A percentile compares a stretch with the other conserved stretches of the same genome.
Conservation (phyloP, 352 stramenopile genomes). For the Globisporangium recalcitrans region DNA sequence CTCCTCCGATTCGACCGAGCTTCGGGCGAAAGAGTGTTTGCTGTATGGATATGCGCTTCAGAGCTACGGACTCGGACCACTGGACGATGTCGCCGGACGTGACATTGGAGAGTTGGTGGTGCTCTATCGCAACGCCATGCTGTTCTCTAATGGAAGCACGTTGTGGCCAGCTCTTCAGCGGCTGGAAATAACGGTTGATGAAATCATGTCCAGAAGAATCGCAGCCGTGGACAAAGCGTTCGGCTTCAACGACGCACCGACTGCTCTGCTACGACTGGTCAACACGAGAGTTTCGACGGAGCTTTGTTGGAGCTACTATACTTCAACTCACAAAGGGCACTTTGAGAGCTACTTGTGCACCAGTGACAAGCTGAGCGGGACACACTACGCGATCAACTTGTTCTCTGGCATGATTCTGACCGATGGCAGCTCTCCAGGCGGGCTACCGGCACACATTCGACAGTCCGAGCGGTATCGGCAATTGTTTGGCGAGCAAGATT, state of each 20-base stretch:
- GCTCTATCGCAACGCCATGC: conserved; percentile 32
- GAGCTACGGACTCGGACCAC: conserved; percentile 18
- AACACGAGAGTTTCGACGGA: conserved; percentile 17
- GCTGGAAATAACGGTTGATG: conserved; percentile 13
- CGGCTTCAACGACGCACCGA: conserved; percentile 13
- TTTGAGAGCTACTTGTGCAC: conserved; percentile 31
- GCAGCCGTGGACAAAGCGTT: background rate
- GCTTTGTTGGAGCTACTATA: conserved; percentile 23
- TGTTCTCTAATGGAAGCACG: conserved; percentile 8
- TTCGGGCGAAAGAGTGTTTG: conserved; percentile 32
- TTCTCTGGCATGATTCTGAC: conserved; percentile 38
- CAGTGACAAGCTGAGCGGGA: conserved; percentile 12
- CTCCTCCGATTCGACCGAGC: conserved; percentile 8
- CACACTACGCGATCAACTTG: conserved; percentile 45
- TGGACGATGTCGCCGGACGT: background rate
- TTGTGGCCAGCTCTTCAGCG: background rate
- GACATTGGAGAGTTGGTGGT: conserved; percentile 45
- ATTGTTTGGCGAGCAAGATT: conserved; percentile 47
- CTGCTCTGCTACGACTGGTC: conserved; percentile 23
- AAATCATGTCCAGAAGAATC: conserved; percentile 34
- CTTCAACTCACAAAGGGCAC: background rate
- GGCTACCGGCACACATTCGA: conserved; percentile 35
- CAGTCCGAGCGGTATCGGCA: conserved; percentile 21
- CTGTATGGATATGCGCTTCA: conserved; percentile 41
- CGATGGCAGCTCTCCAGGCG: conserved; percentile 32